A percentile compares a stretch with the other conserved stretches of the same genome.
These are phyloP conservation scores for Tetrahymena elliotti DNA, from an alignment of 73 alveolate genomes.

Conservation along the genomic window DNA sequence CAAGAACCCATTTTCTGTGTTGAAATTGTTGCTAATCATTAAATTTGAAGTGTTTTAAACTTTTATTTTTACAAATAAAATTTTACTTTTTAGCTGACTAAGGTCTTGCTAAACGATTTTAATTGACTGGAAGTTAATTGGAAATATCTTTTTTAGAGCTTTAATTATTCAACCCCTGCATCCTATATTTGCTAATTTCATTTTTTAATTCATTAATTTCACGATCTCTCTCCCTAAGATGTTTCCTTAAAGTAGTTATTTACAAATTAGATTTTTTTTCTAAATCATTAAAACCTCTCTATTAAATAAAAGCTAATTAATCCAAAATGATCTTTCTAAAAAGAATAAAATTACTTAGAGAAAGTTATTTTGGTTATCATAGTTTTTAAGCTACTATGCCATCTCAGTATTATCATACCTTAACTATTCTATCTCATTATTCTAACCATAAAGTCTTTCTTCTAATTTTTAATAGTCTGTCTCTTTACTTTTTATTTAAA, in stretches of 20 bases:
- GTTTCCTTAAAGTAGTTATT: background rate
- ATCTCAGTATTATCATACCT: background rate
- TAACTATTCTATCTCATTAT: background rate
- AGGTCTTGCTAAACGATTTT: background rate
- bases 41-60: background rate
- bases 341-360: background rate
- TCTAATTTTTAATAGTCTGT: background rate
- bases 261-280: background rate
- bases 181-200: background rate
- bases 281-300: background rate
- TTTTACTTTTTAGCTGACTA: background rate
- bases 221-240: background rate
- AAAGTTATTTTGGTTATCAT: background rate
- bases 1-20: background rate
- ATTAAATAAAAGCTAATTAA: background rate
- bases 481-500: background rate
- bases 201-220: background rate
- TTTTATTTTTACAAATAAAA: background rate
- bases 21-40: background rate
- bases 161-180: background rate
- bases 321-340: too few species aligned
- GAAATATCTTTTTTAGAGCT: background rate
- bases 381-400: background rate
- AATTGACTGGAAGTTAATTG: background rate
- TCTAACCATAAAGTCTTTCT: background rate